Conservation (phyloP, 306 rosid genomes). For the Cucumis cinereus region DNA sequence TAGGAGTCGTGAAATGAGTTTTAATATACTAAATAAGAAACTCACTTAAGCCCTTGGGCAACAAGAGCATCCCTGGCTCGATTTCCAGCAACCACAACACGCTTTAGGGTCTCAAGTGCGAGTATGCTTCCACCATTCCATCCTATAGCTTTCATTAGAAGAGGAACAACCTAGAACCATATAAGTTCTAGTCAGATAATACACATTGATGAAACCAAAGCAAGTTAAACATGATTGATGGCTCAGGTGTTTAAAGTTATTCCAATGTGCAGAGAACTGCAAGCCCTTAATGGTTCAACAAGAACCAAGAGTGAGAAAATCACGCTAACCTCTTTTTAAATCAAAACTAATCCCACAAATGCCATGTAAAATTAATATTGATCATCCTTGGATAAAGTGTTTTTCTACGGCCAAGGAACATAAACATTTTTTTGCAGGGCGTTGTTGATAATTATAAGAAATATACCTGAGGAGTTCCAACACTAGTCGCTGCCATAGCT, state of each 20-base stretch:
- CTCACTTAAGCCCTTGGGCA: constrained; percentile 99
- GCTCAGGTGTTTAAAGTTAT: not conserved
- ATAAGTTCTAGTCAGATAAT: not conserved
- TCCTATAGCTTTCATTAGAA: constrained; percentile 96
- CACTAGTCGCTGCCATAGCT: constrained; percentile 99
- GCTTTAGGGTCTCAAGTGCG: constrained; percentile 95
- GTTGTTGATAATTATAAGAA: not conserved
- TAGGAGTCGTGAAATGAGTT: not conserved
- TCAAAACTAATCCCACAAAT: not conserved
- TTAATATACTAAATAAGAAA: constrained; percentile 3
- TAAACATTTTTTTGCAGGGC: not conserved
- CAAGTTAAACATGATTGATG: not conserved
- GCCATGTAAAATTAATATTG: not conserved
- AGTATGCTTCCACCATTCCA: constrained; percentile 99
- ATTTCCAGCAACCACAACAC: constrained; percentile 99
- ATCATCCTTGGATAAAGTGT: not conserved
- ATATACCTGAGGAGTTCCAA: constrained; percentile 89
- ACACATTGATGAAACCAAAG: not conserved
- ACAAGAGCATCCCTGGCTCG: constrained; percentile 99
- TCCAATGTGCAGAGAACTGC: not conserved
- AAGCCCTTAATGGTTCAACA: not conserved
- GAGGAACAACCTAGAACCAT: constrained; percentile 78
- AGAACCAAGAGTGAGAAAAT: not conserved
- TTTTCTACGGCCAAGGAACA: not conserved
- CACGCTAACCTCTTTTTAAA: not conserved